Conservation (phyloP, 2,329 filamentous ascomycete genomes). For the Colletotrichum noveboracense region DNA sequence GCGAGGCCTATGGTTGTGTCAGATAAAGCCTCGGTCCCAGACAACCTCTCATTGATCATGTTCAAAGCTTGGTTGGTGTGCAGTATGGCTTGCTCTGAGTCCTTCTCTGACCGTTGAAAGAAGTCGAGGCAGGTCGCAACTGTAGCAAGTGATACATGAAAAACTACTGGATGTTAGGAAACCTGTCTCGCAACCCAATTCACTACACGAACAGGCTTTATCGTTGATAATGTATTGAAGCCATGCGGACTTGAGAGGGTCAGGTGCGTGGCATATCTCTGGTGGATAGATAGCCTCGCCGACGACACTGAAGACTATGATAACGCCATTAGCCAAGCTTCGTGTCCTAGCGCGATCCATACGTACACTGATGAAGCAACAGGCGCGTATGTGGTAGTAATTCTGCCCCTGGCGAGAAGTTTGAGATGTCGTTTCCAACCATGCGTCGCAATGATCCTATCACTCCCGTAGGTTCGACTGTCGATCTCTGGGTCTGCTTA, state of each 20-base stretch:
- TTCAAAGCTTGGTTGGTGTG: background rate
- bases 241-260: background rate
- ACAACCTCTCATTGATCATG: background rate
- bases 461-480: background rate
- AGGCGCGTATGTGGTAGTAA: background rate
- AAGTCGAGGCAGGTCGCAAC: background rate
- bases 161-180: background rate
- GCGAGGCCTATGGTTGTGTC: background rate
- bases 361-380: background rate
- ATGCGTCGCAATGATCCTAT: background rate
- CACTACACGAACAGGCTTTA: background rate
- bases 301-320: background rate
- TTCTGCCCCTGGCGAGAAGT: background rate
- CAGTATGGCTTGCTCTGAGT: background rate
- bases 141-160: background rate
- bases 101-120: background rate
- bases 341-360: rapidly evolving
- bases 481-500: background rate
- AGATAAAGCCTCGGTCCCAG: background rate
- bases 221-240: background rate
- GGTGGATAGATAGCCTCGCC: background rate
- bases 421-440: background rate
- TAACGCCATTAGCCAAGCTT: background rate
- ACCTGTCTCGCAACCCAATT: rapidly evolving
- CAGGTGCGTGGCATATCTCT: background rate